Conservation (phyloP, 75 land plant genomes). For the Pinus albicaulis region DNA sequence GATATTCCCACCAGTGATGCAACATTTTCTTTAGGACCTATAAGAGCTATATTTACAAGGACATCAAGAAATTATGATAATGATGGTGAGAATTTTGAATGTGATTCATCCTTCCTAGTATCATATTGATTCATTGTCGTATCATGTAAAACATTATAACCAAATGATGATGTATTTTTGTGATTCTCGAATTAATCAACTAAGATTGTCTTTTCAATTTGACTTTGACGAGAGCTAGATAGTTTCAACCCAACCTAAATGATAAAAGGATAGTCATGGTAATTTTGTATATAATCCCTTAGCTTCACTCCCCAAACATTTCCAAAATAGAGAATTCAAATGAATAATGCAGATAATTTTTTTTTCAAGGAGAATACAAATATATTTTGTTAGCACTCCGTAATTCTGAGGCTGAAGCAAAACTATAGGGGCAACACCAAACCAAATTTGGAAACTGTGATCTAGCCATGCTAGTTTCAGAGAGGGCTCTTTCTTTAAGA, state of each 20-base stretch:
- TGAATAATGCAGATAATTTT: background rate
- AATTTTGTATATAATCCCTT: slow-evolving; percentile 90
- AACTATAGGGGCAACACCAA: too few relatives aligned
- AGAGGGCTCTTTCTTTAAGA: too few relatives aligned
- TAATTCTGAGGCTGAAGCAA: too few relatives aligned
- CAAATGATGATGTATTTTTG: background rate
- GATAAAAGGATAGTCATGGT: slow-evolving; percentile 93
- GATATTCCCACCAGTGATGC: slow-evolving; percentile 17
- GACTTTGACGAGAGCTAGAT: slow-evolving; percentile 29
- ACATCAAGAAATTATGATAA: slow-evolving; percentile 86
- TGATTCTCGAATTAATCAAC: slow-evolving; percentile 1
- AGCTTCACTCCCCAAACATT: slow-evolving; percentile 78
- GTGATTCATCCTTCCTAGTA: slow-evolving; percentile 10
- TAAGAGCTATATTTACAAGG: slow-evolving; percentile 81
- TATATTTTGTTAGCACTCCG: too few relatives aligned
- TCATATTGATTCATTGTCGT: background rate
- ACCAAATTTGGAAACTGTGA: too few relatives aligned
- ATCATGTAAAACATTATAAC: slow-evolving; percentile 16
- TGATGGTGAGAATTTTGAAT: slow-evolving; percentile 45
- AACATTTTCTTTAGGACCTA: slow-evolving; percentile 51
- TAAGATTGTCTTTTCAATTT: slow-evolving; percentile 15
- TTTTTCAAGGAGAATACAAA: background rate
- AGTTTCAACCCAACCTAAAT: slow-evolving; percentile 75
- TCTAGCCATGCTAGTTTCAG: too few relatives aligned
- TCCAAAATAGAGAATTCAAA: slow-evolving; percentile 21